Conservation (phyloP, 129 eudicot species). For the carrot (Daucus carota) region DNA sequence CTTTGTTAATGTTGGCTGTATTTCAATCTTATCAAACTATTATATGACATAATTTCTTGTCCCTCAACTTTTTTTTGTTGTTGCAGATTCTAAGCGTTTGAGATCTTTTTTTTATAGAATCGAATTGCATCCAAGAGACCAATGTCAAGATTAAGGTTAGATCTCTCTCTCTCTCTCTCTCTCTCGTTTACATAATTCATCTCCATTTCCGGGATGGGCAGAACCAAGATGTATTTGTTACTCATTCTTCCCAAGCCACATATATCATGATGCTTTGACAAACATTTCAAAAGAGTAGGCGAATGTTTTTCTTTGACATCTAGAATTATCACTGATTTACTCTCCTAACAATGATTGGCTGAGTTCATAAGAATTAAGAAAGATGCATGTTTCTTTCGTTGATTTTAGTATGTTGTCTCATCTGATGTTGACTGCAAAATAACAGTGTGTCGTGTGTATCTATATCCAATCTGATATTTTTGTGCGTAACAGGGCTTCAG, state of each 20-base stretch:
- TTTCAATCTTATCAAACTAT: neutral
- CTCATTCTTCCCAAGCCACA: neutral
- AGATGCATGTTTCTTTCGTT: neutral
- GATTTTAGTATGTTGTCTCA: neutral
- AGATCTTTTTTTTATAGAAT: neutral
- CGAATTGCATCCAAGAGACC: neutral
- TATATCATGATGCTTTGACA: neutral
- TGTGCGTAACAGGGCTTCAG: neutral
- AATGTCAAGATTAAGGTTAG: constrained; percentile 19
- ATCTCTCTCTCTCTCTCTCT: neutral
- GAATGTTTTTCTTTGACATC: neutral
- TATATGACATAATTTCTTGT: neutral
- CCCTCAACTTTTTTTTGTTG: neutral
- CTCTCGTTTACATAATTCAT: neutral
- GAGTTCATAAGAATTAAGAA: neutral
- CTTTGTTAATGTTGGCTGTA: neutral
- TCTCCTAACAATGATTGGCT: neutral
- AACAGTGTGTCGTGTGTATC: neutral
- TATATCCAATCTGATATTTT: neutral
- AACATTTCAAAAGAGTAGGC: neutral
- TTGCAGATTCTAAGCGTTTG: neutral
- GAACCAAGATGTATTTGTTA: neutral
- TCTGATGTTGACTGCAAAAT: neutral
- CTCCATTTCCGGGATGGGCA: neutral
- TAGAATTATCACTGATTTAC: neutral